phyloP scores from a whole-genome alignment of 2,329 filamentous ascomycete species.

The Cladosporium oxysporum region DNA sequence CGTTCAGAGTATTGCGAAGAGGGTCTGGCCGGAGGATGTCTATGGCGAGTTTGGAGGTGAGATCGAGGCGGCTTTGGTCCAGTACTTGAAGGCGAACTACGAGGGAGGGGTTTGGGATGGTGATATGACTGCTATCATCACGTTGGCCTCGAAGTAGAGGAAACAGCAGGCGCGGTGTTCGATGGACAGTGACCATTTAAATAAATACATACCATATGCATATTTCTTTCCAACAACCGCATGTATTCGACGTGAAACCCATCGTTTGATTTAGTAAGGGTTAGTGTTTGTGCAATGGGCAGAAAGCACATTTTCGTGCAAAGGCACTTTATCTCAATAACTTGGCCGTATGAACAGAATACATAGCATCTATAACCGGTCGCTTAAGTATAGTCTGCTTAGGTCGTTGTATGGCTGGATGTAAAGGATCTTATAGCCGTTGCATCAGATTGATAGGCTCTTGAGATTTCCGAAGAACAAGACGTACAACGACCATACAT shows the following conservation, averaged over 20 bases:
- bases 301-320: neutral
- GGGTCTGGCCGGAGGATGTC: slow-evolving; percentile 19
- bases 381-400: neutral
- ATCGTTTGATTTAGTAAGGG: neutral
- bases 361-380: neutral
- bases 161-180: neutral
- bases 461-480: neutral
- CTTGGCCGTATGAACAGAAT: neutral
- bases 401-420: neutral
- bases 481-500: neutral
- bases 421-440: neutral
- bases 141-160: slow-evolving; percentile 16
- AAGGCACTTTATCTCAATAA: neutral
- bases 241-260: neutral
- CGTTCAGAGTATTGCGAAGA: slow-evolving; percentile 22
- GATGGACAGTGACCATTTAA: neutral
- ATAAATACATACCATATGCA: neutral
- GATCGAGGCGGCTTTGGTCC: slow-evolving; percentile 20
- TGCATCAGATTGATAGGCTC: neutral
- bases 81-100: slow-evolving; percentile 21
- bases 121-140: slow-evolving; percentile 24
- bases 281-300: neutral
- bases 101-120: slow-evolving; percentile 19
- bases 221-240: neutral
- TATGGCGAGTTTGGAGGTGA: slow-evolving; percentile 3